A percentile compares a stretch with the other conserved stretches of the same genome.
These are phyloP conservation scores for Botryosphaeria agaves DNA, from an alignment of 2,329 filamentous ascomycete species.

Conservation along the genomic window DNA sequence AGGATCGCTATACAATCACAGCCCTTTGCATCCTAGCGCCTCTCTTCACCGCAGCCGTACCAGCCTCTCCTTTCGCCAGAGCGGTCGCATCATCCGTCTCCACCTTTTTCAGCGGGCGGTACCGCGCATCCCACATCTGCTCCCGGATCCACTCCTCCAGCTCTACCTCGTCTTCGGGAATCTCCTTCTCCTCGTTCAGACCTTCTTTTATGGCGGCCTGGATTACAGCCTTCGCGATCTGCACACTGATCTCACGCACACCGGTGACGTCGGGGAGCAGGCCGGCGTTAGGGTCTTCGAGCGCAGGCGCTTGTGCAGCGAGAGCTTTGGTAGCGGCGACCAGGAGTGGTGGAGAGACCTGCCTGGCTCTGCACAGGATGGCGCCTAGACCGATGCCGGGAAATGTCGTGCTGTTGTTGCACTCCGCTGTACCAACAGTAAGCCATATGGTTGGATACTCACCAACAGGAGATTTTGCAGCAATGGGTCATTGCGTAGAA, in stretches of 20 bases:
- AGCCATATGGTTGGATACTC: too few relatives aligned
- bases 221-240: conserved; percentile 62
- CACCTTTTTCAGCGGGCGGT: conserved; percentile 45
- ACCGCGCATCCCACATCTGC: conserved; percentile 67
- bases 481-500: too few relatives aligned
- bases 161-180: conserved; percentile 39
- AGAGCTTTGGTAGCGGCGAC: conserved; percentile 64
- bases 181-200: conserved; percentile 44
- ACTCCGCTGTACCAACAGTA: conserved; percentile 70
- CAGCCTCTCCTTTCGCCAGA: conserved; percentile 42
- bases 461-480: too few relatives aligned
- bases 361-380: conserved; percentile 49
- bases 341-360: conserved; percentile 62
- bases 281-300: conserved; percentile 44
- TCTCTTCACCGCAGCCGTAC: conserved; percentile 9
- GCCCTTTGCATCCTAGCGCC: background rate
- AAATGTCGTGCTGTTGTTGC: conserved; percentile 77
- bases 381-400: conserved; percentile 71
- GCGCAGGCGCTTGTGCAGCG: conserved; percentile 51
- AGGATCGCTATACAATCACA: background rate
- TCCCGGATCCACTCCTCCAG: conserved; percentile 55
- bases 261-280: conserved; percentile 60
- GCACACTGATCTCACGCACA: conserved; percentile 58
- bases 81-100: conserved; percentile 32
- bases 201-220: conserved; percentile 51